phyloP scores from a whole-genome alignment of 257 asterid genomes.

The Leonotis leonurus region DNA sequence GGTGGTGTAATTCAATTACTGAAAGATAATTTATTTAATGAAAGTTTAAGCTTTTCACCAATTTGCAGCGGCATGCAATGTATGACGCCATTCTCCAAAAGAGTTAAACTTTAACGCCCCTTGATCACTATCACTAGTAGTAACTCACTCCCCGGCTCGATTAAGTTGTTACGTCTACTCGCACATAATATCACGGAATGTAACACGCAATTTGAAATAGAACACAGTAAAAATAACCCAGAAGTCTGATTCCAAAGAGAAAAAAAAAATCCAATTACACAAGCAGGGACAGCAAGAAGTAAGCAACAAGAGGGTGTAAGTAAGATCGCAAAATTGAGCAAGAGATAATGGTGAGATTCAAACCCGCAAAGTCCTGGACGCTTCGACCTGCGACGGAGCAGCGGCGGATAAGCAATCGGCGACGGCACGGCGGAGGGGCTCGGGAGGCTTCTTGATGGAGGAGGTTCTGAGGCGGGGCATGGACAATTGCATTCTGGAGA shows the following conservation, averaged over 20 bases:
- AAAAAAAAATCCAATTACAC: slow-evolving; percentile 6
- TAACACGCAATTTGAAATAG: neutral
- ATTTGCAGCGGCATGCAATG: neutral
- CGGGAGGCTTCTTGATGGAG: slow-evolving; percentile 82
- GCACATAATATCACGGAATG: neutral
- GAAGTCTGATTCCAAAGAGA: too few species aligned
- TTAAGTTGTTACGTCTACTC: neutral
- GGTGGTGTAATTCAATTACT: neutral
- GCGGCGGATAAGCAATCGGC: slow-evolving; percentile 93
- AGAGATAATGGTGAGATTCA: slow-evolving; percentile 15
- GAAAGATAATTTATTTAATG: neutral
- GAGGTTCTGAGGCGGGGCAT: slow-evolving; percentile 89
- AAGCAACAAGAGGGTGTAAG: neutral
- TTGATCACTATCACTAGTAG: slow-evolving; percentile 7
- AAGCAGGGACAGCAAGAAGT: neutral
- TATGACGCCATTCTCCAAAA: neutral
- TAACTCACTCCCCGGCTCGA: slow-evolving; percentile 6
- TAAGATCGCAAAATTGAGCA: slow-evolving; percentile 15
- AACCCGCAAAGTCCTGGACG: slow-evolving; percentile 92
- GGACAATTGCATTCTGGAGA: slow-evolving; percentile 64
- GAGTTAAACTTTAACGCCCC: neutral
- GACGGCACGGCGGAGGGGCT: slow-evolving; percentile 95
- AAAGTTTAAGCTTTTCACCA: neutral
- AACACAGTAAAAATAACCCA: neutral
- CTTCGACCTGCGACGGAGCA: slow-evolving; percentile 68